Base-by-base conservation (phyloP, 2,329 filamentous ascomycete genomes). In the Lecanicillium sp. region DNA sequence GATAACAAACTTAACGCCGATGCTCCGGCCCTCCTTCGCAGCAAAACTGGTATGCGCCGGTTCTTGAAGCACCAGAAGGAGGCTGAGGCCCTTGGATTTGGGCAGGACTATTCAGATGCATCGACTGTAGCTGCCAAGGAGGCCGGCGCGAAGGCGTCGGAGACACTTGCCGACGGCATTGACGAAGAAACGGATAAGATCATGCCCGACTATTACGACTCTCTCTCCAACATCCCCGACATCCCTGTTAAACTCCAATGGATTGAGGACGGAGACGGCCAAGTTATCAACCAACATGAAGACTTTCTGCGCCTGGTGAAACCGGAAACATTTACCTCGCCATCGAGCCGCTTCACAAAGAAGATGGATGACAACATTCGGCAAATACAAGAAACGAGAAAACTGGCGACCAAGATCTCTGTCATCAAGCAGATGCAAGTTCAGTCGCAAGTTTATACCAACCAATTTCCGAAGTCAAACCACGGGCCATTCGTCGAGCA, bases 341-440 rank as follows among this genome's bases (percentile, higher is more conserved):
- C 89, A 0, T 75, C 83, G 27, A 87, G 90, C 62, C 78, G 77
- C 45, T 69, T 98, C 29, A 75, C 86, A 1, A 81, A 81, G 57
- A 91, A 85, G 62, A 85, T 98, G 67, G 88, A 96, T 57, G 80
- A 83, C 48, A 98, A 98, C 58, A 88, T 97, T 67, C 81, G 82
- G 52, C 90, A 96, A 62, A 90, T 98, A 77, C 93, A 98, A 65
- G 91, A 97, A 60, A 98, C 93, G 1, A 79, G 93, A 56, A 97
- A 96, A 63, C 78, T 98, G 24, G 95, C 90, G 59, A 90, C 90
- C 10, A 98, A 97, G 69, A 95, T 98, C 63, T 85, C 88, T 41
- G 89, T 98, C 52, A 93, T 98, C 63, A 98, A 97, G 71, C 93
- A 98, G 70, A 98, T 98, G 93, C 93, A 98, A 68, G 81, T 97